These are phyloP conservation scores for Didymella pomorum DNA, from an alignment of 2,329 filamentous ascomycete genomes.

Conservation along the genomic window DNA sequence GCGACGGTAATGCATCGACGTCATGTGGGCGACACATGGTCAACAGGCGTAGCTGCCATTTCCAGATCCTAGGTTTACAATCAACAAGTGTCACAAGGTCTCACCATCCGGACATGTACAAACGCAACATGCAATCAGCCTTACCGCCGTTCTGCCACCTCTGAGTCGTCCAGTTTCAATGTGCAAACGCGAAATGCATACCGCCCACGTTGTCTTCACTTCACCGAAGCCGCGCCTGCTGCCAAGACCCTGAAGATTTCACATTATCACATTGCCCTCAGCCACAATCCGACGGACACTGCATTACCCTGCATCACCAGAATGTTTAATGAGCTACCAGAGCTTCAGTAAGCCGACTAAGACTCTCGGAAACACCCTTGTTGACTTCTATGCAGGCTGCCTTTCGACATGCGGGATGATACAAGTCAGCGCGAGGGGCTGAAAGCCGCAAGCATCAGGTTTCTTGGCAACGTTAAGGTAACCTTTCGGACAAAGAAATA, in stretches of 20 bases:
- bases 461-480: conserved; percentile 36
- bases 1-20: neutral
- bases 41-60: conserved; percentile 5
- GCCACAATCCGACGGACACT: neutral
- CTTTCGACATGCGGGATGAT: conserved; percentile 9
- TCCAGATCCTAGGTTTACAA: conserved; percentile 9
- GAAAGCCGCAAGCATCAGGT: conserved; percentile 20
- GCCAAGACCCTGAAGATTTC: conserved; percentile 1
- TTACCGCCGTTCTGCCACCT: conserved; percentile 1
- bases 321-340: neutral
- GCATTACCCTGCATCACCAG: neutral
- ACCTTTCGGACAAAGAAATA: neutral
- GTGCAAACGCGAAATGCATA: neutral
- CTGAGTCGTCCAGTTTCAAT: neutral
- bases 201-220: conserved; percentile 14
- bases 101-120: conserved; percentile 7
- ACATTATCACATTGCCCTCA: neutral
- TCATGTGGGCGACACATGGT: conserved; percentile 1
- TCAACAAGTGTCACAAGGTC: conserved; percentile 6
- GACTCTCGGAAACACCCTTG: neutral
- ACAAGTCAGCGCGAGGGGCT: conserved; percentile 4
- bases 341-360: conserved; percentile 2
- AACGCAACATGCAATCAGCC: conserved; percentile 5
- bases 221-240: conserved; percentile 5
- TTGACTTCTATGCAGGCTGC: conserved; percentile 10